Conservation (phyloP, 225 moss, liverwort and hornwort species). For the Takakia lepidozioides region DNA sequence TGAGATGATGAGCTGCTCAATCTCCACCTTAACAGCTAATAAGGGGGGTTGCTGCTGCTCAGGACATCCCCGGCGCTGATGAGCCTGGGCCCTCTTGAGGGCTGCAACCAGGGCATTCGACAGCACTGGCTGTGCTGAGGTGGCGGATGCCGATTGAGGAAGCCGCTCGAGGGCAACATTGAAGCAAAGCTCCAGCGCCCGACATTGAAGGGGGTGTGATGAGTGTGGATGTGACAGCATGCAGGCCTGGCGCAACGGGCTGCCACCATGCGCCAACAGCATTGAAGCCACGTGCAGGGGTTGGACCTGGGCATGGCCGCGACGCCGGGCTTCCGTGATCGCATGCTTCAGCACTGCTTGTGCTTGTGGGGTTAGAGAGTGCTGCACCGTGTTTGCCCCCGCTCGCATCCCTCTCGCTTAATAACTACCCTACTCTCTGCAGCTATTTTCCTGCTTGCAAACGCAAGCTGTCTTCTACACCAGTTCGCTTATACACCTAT, state of each 20-base stretch:
- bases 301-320: conserved; percentile 85
- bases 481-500: too few species aligned
- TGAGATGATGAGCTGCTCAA: conserved; percentile 87
- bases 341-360: conserved; percentile 58
- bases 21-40: conserved; percentile 90
- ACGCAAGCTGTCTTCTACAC: too few species aligned
- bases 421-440: too few species aligned
- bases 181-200: conserved; percentile 90
- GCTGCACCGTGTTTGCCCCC: conserved; percentile 61
- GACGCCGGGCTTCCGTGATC: conserved; percentile 60
- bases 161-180: conserved; percentile 82
- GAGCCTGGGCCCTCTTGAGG: conserved; percentile 88
- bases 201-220: conserved; percentile 62
- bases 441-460: too few species aligned
- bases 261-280: conserved; percentile 61
- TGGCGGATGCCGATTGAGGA: conserved; percentile 46
- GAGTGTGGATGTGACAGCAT: conserved; percentile 60
- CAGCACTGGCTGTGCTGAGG: conserved; percentile 35
- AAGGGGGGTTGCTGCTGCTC: conserved; percentile 95
- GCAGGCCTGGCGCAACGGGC: conserved; percentile 66
- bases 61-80: conserved; percentile 80
- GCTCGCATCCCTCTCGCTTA: conserved; percentile 64
- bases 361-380: conserved; percentile 60
- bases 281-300: conserved; percentile 86
- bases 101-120: conserved; percentile 88